Evolutionary conservation across 495 filamentous ascomycete species (phyloP).

Genomic region (Hyphodiscus hymeniophilus): DNA sequence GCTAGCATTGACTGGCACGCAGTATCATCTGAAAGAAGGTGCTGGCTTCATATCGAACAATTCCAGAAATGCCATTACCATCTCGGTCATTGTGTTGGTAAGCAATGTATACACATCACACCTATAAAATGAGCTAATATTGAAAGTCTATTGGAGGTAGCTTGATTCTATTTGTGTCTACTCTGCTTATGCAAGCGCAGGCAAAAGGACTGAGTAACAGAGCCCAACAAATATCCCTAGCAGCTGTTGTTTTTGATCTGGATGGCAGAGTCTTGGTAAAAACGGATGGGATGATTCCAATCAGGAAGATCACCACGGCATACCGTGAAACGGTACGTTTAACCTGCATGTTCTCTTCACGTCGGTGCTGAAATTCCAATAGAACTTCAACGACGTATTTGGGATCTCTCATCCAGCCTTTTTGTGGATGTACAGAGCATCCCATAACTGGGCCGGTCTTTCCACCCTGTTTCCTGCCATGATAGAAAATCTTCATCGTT

Average conservation of each 20-base stretch:
- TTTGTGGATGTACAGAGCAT: constrained; percentile 78
- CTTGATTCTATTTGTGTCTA: constrained; percentile 34
- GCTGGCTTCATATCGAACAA: constrained; percentile 8
- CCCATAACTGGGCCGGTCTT: constrained; percentile 64
- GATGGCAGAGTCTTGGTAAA: constrained; percentile 72
- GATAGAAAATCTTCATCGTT: constrained; percentile 14
- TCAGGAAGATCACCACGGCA: constrained; percentile 67
- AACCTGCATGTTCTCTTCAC: too few relatives aligned
- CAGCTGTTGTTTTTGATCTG: constrained; percentile 66
- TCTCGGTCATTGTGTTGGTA: constrained; percentile 58
- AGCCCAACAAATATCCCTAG: constrained; percentile 72
- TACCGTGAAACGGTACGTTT: constrained; percentile 55
- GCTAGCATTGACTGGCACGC: constrained; percentile 58
- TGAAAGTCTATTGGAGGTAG: constrained; percentile 3
- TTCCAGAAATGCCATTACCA: constrained; percentile 46
- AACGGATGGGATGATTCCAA: constrained; percentile 72
- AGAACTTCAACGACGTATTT: constrained; percentile 68
- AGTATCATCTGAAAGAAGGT: constrained; percentile 6
- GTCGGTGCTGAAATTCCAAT: not conserved
- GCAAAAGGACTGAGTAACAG: constrained; percentile 45
- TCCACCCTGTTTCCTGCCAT: not conserved
- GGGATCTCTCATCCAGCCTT: constrained; percentile 71
- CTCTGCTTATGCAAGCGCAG: constrained; percentile 24
- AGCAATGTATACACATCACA: constrained; percentile 16
- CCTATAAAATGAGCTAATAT: not conserved